These are phyloP conservation scores for Tuber magnatum DNA, from an alignment of 495 filamentous ascomycete genomes.

Conservation along the genomic window DNA sequence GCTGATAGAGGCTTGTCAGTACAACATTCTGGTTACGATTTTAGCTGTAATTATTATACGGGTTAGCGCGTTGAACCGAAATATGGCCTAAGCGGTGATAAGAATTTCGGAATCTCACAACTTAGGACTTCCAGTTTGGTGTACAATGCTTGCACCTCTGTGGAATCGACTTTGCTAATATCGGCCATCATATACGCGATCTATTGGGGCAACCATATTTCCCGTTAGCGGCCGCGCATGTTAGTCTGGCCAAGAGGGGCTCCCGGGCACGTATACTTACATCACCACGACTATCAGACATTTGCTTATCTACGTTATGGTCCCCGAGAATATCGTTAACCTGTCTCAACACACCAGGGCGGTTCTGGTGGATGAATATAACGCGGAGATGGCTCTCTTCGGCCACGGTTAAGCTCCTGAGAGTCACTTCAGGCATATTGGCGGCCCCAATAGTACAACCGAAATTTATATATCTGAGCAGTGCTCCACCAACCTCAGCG, in stretches of 20 bases:
- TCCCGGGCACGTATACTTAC: constrained; percentile 41
- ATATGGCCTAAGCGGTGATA: neutral
- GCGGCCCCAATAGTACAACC: constrained; percentile 80
- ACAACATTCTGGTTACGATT: constrained; percentile 81
- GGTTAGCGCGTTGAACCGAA: constrained; percentile 4
- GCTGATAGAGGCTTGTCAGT: constrained; percentile 48
- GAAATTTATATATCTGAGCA: constrained; percentile 89
- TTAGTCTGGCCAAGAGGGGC: constrained; percentile 24
- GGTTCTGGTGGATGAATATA: constrained; percentile 91
- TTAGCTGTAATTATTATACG: constrained; percentile 49
- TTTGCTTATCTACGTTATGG: constrained; percentile 98
- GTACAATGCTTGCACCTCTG: constrained; percentile 77
- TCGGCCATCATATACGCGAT: constrained; percentile 94
- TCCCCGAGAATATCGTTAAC: constrained; percentile 89
- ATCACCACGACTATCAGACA: constrained; percentile 88
- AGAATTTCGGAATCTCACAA: constrained; percentile 52
- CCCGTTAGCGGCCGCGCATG: neutral
- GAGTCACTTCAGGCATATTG: constrained; percentile 87
- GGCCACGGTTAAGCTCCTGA: constrained; percentile 74
- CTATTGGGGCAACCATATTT: constrained; percentile 47
- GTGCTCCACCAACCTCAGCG: constrained; percentile 76
- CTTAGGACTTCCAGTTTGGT: constrained; percentile 71
- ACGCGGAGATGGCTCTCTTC: constrained; percentile 83
- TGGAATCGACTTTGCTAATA: constrained; percentile 72
- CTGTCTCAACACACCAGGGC: constrained; percentile 86